These are phyloP conservation scores for Aspergillus ruber DNA, from an alignment of 2,329 filamentous ascomycete species.

Conservation along the genomic window DNA sequence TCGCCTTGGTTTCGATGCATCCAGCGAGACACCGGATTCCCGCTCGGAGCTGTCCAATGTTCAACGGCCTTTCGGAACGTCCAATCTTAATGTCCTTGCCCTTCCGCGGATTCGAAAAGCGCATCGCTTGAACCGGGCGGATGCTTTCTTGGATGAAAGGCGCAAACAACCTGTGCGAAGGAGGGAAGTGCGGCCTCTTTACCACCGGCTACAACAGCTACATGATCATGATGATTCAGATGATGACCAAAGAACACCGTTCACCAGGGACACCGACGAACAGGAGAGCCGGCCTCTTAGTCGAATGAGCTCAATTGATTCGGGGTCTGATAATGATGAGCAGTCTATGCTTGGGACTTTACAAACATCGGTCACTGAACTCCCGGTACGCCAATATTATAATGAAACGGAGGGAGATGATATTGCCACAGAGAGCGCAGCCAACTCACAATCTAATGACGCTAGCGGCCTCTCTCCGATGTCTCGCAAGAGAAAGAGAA, in stretches of 20 bases:
- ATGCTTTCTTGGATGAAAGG: slow-evolving; percentile 63
- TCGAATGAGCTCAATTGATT: slow-evolving; percentile 53
- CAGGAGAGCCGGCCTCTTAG: slow-evolving; percentile 75
- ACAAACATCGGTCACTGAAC: slow-evolving; percentile 13
- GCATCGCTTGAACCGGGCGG: slow-evolving; percentile 51
- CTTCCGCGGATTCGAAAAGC: slow-evolving; percentile 70
- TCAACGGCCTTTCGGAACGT: slow-evolving; percentile 31
- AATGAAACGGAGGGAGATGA: slow-evolving; percentile 1
- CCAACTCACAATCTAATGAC: slow-evolving; percentile 10
- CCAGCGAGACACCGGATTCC: slow-evolving; percentile 57
- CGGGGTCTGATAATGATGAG: slow-evolving; percentile 46
- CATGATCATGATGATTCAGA: slow-evolving; percentile 81
- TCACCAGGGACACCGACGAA: slow-evolving; percentile 74
- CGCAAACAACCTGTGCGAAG: slow-evolving; percentile 49
- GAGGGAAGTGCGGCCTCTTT: slow-evolving; percentile 69
- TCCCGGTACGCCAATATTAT: neutral
- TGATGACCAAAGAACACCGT: slow-evolving; percentile 65
- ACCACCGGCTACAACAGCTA: slow-evolving; percentile 68
- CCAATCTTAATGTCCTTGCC: slow-evolving; percentile 53
- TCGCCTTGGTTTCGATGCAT: slow-evolving; percentile 53
- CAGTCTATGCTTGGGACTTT: slow-evolving; percentile 22
- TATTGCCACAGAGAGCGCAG: slow-evolving; percentile 7
- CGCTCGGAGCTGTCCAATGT: slow-evolving; percentile 34
- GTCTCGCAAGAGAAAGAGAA: slow-evolving; percentile 68
- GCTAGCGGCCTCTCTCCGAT: slow-evolving; percentile 48